A percentile compares a stretch with the other conserved stretches of the same genome.
Conservation (phyloP, 495 filamentous ascomycete genomes). For the Penicillium odoratum region DNA sequence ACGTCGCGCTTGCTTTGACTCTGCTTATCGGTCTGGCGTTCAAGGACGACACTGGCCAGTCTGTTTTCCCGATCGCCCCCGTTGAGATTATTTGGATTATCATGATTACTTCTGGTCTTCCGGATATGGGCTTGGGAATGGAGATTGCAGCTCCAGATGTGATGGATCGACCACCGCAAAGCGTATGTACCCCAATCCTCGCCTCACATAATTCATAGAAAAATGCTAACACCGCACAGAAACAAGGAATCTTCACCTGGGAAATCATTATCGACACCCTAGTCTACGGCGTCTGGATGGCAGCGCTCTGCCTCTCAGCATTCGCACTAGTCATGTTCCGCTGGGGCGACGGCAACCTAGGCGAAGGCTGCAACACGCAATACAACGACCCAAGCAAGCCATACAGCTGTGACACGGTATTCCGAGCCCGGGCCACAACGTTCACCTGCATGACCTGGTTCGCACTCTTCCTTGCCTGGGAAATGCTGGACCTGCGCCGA, state of each 20-base stretch:
- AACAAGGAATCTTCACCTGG: slow-evolving; percentile 67
- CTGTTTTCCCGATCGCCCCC: slow-evolving; percentile 70
- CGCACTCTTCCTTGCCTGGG: slow-evolving; percentile 72
- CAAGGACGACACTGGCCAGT: slow-evolving; percentile 61
- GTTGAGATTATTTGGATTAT: slow-evolving; percentile 79
- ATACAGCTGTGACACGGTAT: slow-evolving; percentile 62
- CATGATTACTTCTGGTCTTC: slow-evolving; percentile 72
- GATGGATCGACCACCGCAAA: slow-evolving; percentile 65
- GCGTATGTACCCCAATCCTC: slow-evolving; percentile 34
- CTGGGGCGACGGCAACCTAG: slow-evolving; percentile 67
- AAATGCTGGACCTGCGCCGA: slow-evolving; percentile 67
- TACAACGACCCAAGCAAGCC: slow-evolving; percentile 36
- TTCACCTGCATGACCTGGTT: slow-evolving; percentile 77
- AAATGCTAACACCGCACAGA: slow-evolving; percentile 41
- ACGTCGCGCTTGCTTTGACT: slow-evolving; percentile 67
- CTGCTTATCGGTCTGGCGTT: slow-evolving; percentile 71
- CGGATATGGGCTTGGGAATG: slow-evolving; percentile 75
- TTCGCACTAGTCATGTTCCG: slow-evolving; percentile 67
- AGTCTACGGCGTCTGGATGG: slow-evolving; percentile 71
- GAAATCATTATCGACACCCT: slow-evolving; percentile 68
- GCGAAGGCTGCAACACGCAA: slow-evolving; percentile 59
- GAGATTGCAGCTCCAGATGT: slow-evolving; percentile 67
- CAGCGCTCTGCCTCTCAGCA: slow-evolving; percentile 61
- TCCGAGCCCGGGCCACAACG: slow-evolving; percentile 68
- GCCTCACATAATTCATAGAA: slow-evolving; percentile 13